Evolutionary conservation across 2,329 filamentous ascomycete species (phyloP).

Genomic region (Cladosporium sp.): DNA sequence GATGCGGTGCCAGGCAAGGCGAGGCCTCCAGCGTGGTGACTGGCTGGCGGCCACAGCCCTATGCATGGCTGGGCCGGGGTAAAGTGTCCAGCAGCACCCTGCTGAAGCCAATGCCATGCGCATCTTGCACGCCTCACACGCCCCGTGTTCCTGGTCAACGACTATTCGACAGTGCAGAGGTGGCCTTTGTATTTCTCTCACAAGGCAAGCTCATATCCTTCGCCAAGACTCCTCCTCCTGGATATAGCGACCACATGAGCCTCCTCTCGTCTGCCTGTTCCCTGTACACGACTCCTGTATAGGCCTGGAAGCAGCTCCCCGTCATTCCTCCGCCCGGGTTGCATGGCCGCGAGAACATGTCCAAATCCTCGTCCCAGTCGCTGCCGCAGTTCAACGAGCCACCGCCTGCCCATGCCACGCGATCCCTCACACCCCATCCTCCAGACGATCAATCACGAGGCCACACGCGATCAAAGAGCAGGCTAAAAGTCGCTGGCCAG

Average conservation of each 20-base stretch:
- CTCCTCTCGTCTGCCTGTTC: neutral
- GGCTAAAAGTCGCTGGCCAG: slow-evolving; percentile 37
- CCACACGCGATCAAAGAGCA: slow-evolving; percentile 35
- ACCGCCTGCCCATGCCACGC: slow-evolving; percentile 22
- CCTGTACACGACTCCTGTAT: neutral
- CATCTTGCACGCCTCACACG: neutral
- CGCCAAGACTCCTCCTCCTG: neutral
- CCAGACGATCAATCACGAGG: slow-evolving; percentile 36
- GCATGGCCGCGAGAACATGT: slow-evolving; percentile 61
- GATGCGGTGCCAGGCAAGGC: neutral
- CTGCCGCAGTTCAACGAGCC: slow-evolving; percentile 58
- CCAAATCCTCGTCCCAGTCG: slow-evolving; percentile 60
- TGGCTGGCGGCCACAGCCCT: neutral
- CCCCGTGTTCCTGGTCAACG: neutral
- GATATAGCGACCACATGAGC: neutral
- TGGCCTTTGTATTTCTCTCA: neutral
- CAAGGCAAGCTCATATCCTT: neutral
- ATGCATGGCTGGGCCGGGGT: neutral
- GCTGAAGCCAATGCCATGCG: slow-evolving; percentile 9
- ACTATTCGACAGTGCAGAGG: neutral
- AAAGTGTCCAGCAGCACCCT: slow-evolving; percentile 2
- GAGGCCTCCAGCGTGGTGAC: neutral
- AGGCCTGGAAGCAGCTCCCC: slow-evolving; percentile 8
- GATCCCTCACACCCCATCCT: slow-evolving; percentile 28
- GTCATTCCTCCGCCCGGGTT: slow-evolving; percentile 18